Base-by-base conservation (phyloP, 2,329 filamentous ascomycete species). In the Didymella sp. region DNA sequence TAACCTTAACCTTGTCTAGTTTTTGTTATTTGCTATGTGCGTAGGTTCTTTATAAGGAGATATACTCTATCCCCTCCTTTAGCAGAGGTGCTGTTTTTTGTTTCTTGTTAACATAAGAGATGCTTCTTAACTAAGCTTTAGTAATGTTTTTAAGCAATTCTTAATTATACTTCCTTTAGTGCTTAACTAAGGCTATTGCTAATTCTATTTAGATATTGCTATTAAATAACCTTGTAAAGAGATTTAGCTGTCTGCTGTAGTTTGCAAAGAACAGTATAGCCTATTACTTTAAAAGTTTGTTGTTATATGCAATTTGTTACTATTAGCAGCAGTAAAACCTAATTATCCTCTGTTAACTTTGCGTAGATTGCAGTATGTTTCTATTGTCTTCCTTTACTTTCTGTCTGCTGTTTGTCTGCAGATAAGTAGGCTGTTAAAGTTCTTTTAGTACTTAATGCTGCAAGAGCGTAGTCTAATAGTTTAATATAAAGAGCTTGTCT, bases 131-230 rank as follows among this genome's bases (percentile, higher is more conserved):
- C 40, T 43, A 43, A 43, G 38, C 38, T 42, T 42, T 44, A 44
- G 17, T 19, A 44, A 44, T 44, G 17, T 44, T 44, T 11, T 44
- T 45, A 45, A 45, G 27, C 17, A 45, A 45, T 45, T 31, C 31
- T 7, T 45, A 45, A 11, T n/a, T 45, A 9, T 33, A 45, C 42
- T 22, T 45, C 17, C 19, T 45, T 33, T 45, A 33, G 28, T 45
- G 2, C 12, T 15, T 17, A 28, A 45, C 42, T 45, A 45, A 33
- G 17, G 12, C 4, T 45, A 45, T 45, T 45, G 13, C 42, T 45
- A 33, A 31, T 33, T 44, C 25, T 42, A 17, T 28, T 27, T 42
- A 28, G n/a, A 42, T n/a, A n/a, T n/a, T n/a, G n/a, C n/a, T n/a
- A n/a, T n/a, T n/a, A n/a, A n/a, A n/a, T n/a, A n/a, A n/a, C 17